Evolutionary conservation across 2,329 filamentous ascomycete species (phyloP), one percentile per base, ranked within the genome.

Genomic region (Pestalotiopsis sp.): DNA sequence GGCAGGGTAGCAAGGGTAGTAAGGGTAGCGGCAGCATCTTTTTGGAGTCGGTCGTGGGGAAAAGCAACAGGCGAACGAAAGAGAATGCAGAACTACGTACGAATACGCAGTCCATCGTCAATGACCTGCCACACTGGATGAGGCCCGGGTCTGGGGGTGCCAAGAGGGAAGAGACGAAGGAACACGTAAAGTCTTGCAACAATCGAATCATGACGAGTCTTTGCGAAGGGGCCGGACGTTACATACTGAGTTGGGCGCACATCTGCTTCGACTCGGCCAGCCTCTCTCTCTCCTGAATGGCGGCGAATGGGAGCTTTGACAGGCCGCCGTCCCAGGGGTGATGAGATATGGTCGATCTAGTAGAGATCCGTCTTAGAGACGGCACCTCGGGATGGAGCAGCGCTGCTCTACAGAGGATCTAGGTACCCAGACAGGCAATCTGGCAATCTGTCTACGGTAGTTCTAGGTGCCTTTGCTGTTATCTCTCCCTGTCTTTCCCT

Each of bases 51-150:
- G 31, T 36, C 31, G 31, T 14, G 59, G 25, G 59, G 12, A 40
- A 40, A 20, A 23, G 36, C 31, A 40, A 49, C n/a, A 65, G 40
- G 41, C 63, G 49, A 56, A 49, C 63, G 36, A 56, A 66, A 25
- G 45, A 38, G 63, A 58, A 62, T 36, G 59, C 59, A 66, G 60
- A 66, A 49, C 23, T 31, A 36, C 7, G 7, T 36, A 36, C 31
- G 31, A 36, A 36, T 36, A 36, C 31, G 31, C 31, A 9, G 31
- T 6, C 31, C 1, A 0, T 14, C n/a, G 12, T 38, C 36, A 13
- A 4, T 38, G 45, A 66, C 63, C 63, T 66, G 49, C 63, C 63
- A 31, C 41, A 66, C 63, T 66, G 36, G 41, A 20, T 52, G 31
- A 27, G 12, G 17, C 52, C 41, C 63, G 25, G n/a, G 49, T 23